A percentile compares a stretch with the other conserved stretches of the same genome.
Conservation (phyloP, 768 basidiomycete species). For the Trichaptum fuscoviolaceum region DNA sequence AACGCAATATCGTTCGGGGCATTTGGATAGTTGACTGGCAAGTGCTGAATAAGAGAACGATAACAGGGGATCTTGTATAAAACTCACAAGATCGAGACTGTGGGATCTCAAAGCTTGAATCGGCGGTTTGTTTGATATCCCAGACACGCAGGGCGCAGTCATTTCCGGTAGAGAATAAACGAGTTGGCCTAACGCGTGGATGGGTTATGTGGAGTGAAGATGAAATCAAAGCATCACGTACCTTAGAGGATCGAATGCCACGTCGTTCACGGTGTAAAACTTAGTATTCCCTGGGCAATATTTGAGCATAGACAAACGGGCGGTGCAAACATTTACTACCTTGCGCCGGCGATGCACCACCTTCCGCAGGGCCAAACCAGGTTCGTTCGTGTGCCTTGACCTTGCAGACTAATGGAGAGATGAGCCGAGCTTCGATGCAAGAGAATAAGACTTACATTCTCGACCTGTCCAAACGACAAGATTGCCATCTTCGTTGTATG, state of each 20-base stretch:
- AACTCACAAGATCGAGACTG: constrained; percentile 11
- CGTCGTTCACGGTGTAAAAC: constrained; percentile 3
- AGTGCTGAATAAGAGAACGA: background rate
- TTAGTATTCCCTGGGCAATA: background rate
- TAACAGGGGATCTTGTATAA: constrained; percentile 9
- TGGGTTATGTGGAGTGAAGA: background rate
- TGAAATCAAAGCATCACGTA: background rate
- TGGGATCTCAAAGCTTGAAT: constrained; percentile 10
- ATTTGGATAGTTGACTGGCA: constrained; percentile 20
- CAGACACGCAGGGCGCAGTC: constrained; percentile 41
- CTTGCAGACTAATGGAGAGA: background rate
- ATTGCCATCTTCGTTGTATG: constrained; percentile 4
- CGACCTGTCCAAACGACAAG: background rate
- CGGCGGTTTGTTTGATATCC: constrained; percentile 26
- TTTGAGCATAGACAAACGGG: background rate
- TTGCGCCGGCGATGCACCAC: background rate
- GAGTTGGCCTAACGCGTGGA: constrained; percentile 25
- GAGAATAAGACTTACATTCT: background rate
- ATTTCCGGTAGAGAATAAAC: constrained; percentile 43
- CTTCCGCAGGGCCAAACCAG: background rate
- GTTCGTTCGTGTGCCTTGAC: background rate
- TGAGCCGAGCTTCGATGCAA: background rate
- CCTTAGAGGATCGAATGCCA: background rate
- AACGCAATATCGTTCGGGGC: constrained; percentile 42
- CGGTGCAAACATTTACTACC: background rate